Conservation (phyloP, 768 basidiomycete species). For the Paxillus involutus region DNA sequence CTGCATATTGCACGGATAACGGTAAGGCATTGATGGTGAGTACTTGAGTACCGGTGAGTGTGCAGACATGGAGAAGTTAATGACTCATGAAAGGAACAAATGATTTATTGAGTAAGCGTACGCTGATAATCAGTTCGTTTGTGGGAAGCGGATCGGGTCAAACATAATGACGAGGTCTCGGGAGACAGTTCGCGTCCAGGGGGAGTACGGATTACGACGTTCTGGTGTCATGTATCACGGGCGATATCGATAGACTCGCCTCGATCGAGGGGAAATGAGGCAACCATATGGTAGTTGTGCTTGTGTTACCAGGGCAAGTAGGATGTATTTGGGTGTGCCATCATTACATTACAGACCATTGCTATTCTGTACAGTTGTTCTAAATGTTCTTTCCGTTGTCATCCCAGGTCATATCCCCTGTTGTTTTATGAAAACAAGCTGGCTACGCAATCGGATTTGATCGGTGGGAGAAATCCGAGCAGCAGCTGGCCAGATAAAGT, state of each 20-base stretch:
- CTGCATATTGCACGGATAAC: neutral
- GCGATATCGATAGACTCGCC: too few species aligned
- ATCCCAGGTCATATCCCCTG: neutral
- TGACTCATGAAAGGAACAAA: neutral
- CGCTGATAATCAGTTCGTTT: conserved; percentile 1
- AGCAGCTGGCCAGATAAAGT: conserved; percentile 26
- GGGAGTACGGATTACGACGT: neutral
- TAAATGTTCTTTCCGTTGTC: conserved; percentile 1
- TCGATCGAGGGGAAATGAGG: neutral
- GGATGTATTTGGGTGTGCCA: too few species aligned
- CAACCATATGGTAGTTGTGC: neutral
- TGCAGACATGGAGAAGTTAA: neutral
- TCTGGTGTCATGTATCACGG: neutral
- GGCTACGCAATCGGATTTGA: conserved; percentile 32
- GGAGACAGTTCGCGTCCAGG: neutral
- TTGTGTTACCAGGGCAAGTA: neutral
- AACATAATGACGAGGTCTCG: neutral
- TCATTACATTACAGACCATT: conserved; percentile 5
- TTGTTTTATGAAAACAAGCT: conserved; percentile 1
- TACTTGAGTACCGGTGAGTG: neutral
- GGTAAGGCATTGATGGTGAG: neutral
- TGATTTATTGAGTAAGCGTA: neutral
- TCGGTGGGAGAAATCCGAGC: conserved; percentile 32
- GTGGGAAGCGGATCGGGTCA: neutral
- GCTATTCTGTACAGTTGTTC: conserved; percentile 13